These are phyloP conservation scores for Gynandropsis gynandra DNA, from an alignment of 345 rosid genomes.

Conservation along the genomic window DNA sequence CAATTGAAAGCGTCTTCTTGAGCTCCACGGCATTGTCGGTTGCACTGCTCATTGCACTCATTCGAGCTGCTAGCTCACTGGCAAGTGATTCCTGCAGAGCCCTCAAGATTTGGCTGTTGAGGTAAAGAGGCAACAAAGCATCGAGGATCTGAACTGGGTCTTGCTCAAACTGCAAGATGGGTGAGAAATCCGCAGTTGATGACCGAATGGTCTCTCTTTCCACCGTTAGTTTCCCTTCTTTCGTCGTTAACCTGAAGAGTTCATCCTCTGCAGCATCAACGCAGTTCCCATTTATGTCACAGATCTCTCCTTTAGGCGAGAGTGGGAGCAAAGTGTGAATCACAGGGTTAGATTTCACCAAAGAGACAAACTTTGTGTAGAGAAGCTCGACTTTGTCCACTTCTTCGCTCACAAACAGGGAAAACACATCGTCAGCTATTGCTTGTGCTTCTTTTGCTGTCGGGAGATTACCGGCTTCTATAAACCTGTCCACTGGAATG, in stretches of 20 bases:
- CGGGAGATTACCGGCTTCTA: constrained; percentile 41
- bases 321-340: constrained; percentile 66
- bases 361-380: constrained; percentile 60
- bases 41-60: constrained; percentile 94
- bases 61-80: constrained; percentile 90
- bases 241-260: constrained; percentile 62
- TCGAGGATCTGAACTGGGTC: constrained; percentile 96
- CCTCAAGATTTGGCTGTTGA: constrained; percentile 91
- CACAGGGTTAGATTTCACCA: constrained; percentile 57
- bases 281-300: constrained; percentile 73
- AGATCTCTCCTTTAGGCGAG: constrained; percentile 61
- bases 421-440: constrained; percentile 66
- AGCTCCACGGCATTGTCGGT: constrained; percentile 74
- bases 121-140: constrained; percentile 78
- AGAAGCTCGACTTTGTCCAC: constrained; percentile 67
- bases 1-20: constrained; percentile 51
- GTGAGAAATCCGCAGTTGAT: constrained; percentile 43
- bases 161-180: constrained; percentile 90
- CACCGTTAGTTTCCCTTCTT: constrained; percentile 57
- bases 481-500: constrained; percentile 63
- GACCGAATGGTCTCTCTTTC: constrained; percentile 56
- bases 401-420: constrained; percentile 69
- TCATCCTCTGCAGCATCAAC: constrained; percentile 72
- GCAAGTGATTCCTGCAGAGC: constrained; percentile 89
- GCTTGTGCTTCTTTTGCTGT: constrained; percentile 75